Evolutionary conservation across 352 stramenopile genomes (phyloP), one percentile per base, ranked within the genome.

Genomic region (Globisporangium barbulae): DNA sequence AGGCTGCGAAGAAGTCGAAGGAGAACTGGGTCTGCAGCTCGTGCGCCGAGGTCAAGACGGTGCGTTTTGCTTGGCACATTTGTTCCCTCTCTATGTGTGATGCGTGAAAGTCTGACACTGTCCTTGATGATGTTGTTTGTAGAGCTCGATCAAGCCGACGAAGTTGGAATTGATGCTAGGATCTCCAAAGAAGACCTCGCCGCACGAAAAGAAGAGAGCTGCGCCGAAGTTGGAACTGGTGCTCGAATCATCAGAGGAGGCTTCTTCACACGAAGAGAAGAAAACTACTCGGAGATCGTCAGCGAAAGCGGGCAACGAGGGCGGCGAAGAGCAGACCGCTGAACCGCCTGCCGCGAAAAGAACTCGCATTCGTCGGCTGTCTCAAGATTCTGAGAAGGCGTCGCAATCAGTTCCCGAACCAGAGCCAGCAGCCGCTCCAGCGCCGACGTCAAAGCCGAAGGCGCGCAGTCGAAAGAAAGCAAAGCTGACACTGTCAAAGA

Each of bases 1-100:
- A 91, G 25, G 83, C 82, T 6, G 63, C 66, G 25, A 76, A 76
- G 15, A 88, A 81, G 61, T 63, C 71, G 7, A 92, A 92, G 54
- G 74, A 77, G 44, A 63, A 61, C 19, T 84, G 76, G 76, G 42
- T 78, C 12, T 84, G 76, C 68, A 21, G 49, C 5, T 59, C 53
- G 48, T 84, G 76, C 53, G 67, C 59, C 22, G 69, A 63, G 21
- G 71, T 64, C 39, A 66, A 72, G 55, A 68, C 50, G 63, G 67
- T 61, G 21, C 31, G 60, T 60, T 22, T 58, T 45, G 25, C 4
- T 3, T 33, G n/a, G 8, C 31, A 12, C 3, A 19, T 9, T 44
- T 7, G 30, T 22, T 65, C 5, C n/a, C n/a, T 15, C 3, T n/a
- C 3, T 21, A 0, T 42, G n/a, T 49, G 17, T 45, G 2, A 13